A percentile compares a stretch with the other conserved stretches of the same genome.
These are phyloP conservation scores for Cryptococcus sp. DNA, from an alignment of 1,284 basidiomycete species.

Conservation along the genomic window DNA sequence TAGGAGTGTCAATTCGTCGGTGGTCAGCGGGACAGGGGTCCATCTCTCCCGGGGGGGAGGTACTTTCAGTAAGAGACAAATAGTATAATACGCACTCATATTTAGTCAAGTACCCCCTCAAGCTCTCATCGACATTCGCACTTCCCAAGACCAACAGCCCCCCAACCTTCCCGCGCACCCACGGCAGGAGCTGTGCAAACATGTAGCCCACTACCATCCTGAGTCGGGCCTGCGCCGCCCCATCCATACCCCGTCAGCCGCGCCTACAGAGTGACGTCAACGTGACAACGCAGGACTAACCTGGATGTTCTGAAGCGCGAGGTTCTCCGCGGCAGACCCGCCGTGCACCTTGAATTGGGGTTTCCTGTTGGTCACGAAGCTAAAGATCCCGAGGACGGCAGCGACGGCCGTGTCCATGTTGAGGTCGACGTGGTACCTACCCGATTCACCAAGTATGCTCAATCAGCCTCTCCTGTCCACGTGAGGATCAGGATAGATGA, in stretches of 20 bases:
- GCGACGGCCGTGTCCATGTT: conserved; percentile 94
- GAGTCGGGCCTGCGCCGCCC: conserved; percentile 64
- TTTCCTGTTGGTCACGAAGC: conserved; percentile 72
- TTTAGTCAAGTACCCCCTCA: conserved; percentile 96
- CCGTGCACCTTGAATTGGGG: conserved; percentile 88
- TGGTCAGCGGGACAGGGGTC: too few relatives aligned
- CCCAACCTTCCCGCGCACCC: conserved; percentile 79
- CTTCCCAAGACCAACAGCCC: conserved; percentile 91
- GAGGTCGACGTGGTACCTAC: conserved; percentile 86
- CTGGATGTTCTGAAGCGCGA: conserved; percentile 97
- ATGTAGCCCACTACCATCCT: conserved; percentile 96
- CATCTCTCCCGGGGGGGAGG: too few relatives aligned
- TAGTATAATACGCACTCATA: conserved; percentile 72
- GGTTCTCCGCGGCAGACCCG: conserved; percentile 80
- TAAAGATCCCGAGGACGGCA: conserved; percentile 78
- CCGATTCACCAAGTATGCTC: not conserved
- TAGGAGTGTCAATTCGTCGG: too few relatives aligned
- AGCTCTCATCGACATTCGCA: conserved; percentile 96
- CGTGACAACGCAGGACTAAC: too few relatives aligned
- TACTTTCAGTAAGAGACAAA: too few relatives aligned
- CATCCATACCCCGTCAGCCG: not conserved
- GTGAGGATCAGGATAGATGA: not conserved
- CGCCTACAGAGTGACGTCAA: too few relatives aligned
- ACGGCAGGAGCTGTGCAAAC: conserved; percentile 94
- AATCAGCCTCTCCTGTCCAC: not conserved